Base-by-base conservation (phyloP, 768 basidiomycete species). In the Podaxis carcinomalis region DNA sequence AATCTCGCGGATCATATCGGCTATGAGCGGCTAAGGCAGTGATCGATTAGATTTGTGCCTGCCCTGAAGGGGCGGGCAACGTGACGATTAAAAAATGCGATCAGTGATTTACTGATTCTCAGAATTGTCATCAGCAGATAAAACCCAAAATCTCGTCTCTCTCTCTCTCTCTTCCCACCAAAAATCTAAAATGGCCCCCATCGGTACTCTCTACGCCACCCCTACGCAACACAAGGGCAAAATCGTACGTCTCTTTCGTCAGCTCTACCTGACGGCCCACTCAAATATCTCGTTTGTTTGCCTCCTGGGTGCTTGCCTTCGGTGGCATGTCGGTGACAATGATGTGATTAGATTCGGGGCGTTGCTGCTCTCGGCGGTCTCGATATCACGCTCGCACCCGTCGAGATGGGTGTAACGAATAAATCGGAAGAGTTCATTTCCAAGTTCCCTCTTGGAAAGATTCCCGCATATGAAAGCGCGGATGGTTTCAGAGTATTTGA, bases 401-500 rank as follows among this genome's bases (percentile, higher is more conserved):
- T 89, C 72, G 78, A 77, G 57, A 86, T 89, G 71, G 75, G 72
- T 62, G 80, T 85, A 66, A 82, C 83, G 69, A 92, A 92, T 80
- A 83, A 83, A 70, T 84, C 83, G 68, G 81, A 88, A 0, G 88
- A 86, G 35, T 92, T 86, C 73, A 70, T 84, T 51, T 70, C 71
- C 56, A 93, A 94, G 74, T 95, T 92, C 75, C 85, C 89, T 53
- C 81, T 80, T 61, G 89, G 90, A 59, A 93, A 93, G 79, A 84
- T 96, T 66, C 96, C 97, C 27, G 88, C 89, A 39, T 82, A 89
- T 56, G 92, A 94, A 73, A 78, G 82, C 49, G 74, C 78, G 13
- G 85, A 93, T 72, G 93, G 93, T 58, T 84, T 93, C 80, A 82
- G 79, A 69, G 77, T 97, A 61, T 84, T 85, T 66, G 96, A 96